Evolutionary conservation across 148 eudicot genomes (phyloP), one percentile per base, ranked within the genome.

Genomic region (Amaranthus cruentus): DNA sequence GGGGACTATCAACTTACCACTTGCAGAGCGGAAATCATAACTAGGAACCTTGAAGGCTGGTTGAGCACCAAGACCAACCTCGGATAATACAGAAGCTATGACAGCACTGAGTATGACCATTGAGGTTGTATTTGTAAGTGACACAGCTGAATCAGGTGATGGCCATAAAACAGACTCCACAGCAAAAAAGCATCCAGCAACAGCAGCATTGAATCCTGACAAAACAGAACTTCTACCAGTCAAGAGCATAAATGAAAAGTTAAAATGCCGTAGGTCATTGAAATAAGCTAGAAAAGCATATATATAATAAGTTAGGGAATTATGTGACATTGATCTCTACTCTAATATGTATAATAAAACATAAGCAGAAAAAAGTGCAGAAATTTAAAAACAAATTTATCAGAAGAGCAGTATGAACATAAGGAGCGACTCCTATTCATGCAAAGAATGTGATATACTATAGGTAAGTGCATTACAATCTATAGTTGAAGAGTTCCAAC

Each of bases 161-260:
- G 98, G 98, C 97, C 97, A 89, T 73, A 93, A 84, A 62, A 93
- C 97, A 21, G 98, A 91, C 79, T 93, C 98, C 42, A 93, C 92
- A 47, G 90, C 98, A 69, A 93, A 93, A 76, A 93, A 93, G 78
- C 98, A 93, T 71, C 98, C 98, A 58, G 95, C 92, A 63, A 93
- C 98, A 73, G 97, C 92, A 76, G 97, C 98, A 88, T 91, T 91
- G 81, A 93, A 93, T 76, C 97, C 98, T 93, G 81, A 9, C 4
- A 50, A 69, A 68, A n/a, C 64, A 62, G 77, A 83, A 67, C 21
- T 11, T 10, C 15, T 1, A 18, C 55, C 43, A 10, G 47, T 53
- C 50, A 66, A 69, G 3, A 10, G 11, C 42, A 11, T 44, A 1
- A 53, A 54, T 46, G 63, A 46, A 55, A 46, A 9, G 3, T 9